Conservation (phyloP, 2,329 filamentous ascomycete species). For the Trichoderma pleuroti region DNA sequence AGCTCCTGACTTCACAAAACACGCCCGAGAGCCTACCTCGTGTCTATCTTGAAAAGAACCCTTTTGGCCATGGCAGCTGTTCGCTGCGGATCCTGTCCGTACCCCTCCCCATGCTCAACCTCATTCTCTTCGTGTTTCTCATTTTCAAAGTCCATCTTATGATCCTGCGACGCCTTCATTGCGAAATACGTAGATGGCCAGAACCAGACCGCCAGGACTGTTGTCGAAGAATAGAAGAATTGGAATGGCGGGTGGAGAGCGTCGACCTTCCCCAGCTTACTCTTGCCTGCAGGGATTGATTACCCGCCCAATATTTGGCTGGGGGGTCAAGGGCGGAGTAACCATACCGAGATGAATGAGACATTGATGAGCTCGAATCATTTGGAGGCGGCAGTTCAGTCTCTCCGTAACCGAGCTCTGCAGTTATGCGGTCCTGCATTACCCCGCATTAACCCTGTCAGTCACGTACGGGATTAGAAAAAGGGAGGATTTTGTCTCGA, state of each 20-base stretch:
- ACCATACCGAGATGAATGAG: background rate
- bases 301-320: background rate
- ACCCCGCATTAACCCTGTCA: constrained; percentile 7
- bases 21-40: constrained; percentile 19
- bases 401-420: background rate
- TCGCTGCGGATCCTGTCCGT: constrained; percentile 16
- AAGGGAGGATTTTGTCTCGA: background rate
- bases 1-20: background rate
- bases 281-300: background rate
- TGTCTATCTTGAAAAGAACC: constrained; percentile 31
- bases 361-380: background rate
- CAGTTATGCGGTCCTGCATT: background rate
- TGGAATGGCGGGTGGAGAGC: background rate
- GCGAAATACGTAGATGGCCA: background rate
- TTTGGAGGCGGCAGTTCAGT: constrained; percentile 1
- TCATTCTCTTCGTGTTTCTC: constrained; percentile 23
- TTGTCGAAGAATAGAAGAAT: background rate
- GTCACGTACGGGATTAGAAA: background rate
- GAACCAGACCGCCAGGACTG: background rate
- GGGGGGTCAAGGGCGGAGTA: background rate
- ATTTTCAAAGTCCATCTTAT: constrained; percentile 24
- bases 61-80: constrained; percentile 24
- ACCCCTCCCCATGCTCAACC: constrained; percentile 23
- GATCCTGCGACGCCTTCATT: constrained; percentile 19
- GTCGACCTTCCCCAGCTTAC: background rate